Base-by-base conservation (phyloP, 2,329 filamentous ascomycete species). In the Alternaria brassicicola region DNA sequence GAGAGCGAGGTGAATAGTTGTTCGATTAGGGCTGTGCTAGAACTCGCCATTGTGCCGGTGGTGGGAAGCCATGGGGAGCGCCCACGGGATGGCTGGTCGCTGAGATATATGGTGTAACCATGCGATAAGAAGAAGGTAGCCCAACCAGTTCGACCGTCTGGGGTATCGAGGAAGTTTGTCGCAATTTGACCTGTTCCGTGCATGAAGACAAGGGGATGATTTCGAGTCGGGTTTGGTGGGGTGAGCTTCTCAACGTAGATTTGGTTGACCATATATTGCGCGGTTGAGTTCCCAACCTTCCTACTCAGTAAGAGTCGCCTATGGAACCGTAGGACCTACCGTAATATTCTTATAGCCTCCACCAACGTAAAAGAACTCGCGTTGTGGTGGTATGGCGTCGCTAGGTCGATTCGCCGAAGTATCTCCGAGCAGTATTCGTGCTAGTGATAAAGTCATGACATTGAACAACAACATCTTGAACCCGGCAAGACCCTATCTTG, bases 141-240 rank as follows among this genome's bases (percentile, higher is more conserved):
- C 82, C 82, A 84, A 15, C 82, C 82, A 8, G 75, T 75, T 13
- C 77, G 70, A 42, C 80, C 80, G 53, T 84, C 81, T 6, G 83
- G 82, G 17, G 82, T 85, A 35, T 79, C 79, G 13, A 77, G 65
- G n/a, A 68, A 76, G 31, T 72, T 76, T 4, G 70, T 71, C 9
- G 66, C 71, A 5, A 70, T 74, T 42, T 75, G 73, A 3, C 55
- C 71, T 8, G 59, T 59, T 8, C 70, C 72, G 12, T 65, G 58
- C n/a, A 74, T 67, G 46, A 75, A 71, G n/a, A 75, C 59, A 12
- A 77, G 64, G 8, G 73, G 67, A 28, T 54, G 28, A 17, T 51
- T 7, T 38, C 61, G 48, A 4, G 57, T 61, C n/a, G 50, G 21
- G 10, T 39, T 25, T 8, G 36, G 8, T 12, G 63, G 65, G 6